Evolutionary conservation across 441 rosid genomes (phyloP).

Genomic region (Aquilaria agallochum): DNA sequence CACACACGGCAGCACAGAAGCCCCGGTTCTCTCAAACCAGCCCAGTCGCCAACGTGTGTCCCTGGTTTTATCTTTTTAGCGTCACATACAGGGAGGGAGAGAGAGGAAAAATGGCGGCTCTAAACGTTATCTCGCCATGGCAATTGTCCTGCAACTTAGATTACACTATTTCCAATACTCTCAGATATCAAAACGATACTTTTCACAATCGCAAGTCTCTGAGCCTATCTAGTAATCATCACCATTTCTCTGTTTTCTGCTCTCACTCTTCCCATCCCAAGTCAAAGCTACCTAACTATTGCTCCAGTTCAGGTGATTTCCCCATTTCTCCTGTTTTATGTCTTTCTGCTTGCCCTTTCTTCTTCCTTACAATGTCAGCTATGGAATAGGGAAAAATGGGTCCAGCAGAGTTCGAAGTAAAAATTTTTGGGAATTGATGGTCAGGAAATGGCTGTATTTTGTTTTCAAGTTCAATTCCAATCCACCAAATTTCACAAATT

Average conservation of each 20-base stretch:
- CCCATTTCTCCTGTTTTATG: neutral
- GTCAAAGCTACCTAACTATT: conserved; percentile 29
- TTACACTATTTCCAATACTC: conserved; percentile 13
- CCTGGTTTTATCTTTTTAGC: too few relatives aligned
- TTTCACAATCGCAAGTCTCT: conserved; percentile 4
- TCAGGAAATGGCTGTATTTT: too few relatives aligned
- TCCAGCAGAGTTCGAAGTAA: too few relatives aligned
- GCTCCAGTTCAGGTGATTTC: conserved; percentile 45
- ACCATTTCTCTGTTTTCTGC: conserved; percentile 18
- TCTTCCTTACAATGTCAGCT: neutral
- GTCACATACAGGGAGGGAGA: conserved; percentile 5
- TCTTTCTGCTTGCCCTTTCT: neutral
- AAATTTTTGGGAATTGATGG: too few relatives aligned
- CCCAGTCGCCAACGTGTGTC: too few relatives aligned
- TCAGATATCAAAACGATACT: neutral
- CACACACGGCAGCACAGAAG: too few relatives aligned
- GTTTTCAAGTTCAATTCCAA: too few relatives aligned
- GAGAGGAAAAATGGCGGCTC: conserved; percentile 26
- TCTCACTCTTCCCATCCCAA: conserved; percentile 15
- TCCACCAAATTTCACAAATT: too few relatives aligned
- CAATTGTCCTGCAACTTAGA: conserved; percentile 23
- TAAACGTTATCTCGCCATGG: conserved; percentile 27
- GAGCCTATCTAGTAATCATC: conserved; percentile 13
- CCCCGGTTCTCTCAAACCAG: too few relatives aligned
- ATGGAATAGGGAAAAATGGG: neutral